Conservation (phyloP, 1,284 basidiomycete genomes). For the Fomitopsis pinicola region DNA sequence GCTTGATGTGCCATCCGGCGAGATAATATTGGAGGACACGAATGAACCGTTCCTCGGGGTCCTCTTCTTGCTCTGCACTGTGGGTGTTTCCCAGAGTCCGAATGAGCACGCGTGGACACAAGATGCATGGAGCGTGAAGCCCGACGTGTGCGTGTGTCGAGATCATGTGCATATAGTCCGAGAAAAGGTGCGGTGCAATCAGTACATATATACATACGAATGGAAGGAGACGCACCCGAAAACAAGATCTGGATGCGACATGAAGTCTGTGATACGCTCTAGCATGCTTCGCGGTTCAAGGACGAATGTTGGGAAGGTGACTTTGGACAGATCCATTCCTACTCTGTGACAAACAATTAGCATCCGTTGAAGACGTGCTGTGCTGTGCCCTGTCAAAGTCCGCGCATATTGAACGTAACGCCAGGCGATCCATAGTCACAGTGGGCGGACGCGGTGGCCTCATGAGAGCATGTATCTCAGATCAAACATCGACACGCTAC, state of each 20-base stretch:
- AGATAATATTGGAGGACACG: slow-evolving; percentile 93
- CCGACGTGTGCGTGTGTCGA: background rate
- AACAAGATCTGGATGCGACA: slow-evolving; percentile 97
- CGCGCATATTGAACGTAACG: background rate
- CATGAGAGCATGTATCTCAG: background rate
- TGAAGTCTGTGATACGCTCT: slow-evolving; percentile 97
- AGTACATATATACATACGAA: background rate
- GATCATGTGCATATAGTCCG: background rate
- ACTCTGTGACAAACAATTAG: slow-evolving; percentile 43
- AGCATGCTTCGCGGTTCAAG: slow-evolving; percentile 92
- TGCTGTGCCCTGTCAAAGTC: background rate
- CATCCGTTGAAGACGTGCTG: background rate
- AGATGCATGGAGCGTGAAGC: background rate
- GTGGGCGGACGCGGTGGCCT: background rate
- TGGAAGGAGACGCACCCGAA: slow-evolving; percentile 69
- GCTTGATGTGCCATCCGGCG: slow-evolving; percentile 99
- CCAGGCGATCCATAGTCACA: background rate
- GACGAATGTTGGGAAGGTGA: slow-evolving; percentile 93
- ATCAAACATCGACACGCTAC: background rate
- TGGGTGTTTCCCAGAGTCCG: background rate
- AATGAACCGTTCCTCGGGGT: slow-evolving; percentile 90
- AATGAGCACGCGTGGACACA: background rate
- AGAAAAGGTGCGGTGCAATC: slow-evolving; percentile 7
- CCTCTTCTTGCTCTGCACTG: slow-evolving; percentile 71
- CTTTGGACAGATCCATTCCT: slow-evolving; percentile 94